Percentiles rank a stretch among this genome's conserved stretches.
Conservation (phyloP, 805 yeast species). For the Starmerella stigmatis region DNA sequence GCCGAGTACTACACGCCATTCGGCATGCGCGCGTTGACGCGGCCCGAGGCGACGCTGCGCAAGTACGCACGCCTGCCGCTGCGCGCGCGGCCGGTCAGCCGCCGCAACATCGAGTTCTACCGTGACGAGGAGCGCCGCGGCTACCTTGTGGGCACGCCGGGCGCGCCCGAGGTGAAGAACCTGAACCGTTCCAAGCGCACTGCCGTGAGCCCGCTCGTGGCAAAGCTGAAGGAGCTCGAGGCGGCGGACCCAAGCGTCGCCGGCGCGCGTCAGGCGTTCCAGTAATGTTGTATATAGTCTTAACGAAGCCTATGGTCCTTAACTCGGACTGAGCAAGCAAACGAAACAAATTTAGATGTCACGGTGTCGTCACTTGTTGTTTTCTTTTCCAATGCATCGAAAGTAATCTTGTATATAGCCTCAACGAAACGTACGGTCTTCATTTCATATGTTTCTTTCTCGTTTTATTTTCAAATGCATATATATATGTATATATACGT, state of each 20-base stretch:
- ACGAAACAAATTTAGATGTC: too few species aligned
- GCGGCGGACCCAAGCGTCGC: constrained; percentile 15
- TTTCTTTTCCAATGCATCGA: too few species aligned
- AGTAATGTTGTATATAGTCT: constrained; percentile 1
- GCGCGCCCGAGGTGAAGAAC: constrained; percentile 27
- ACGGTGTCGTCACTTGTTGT: too few species aligned
- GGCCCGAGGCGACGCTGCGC: constrained; percentile 58
- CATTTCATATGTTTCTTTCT: too few species aligned
- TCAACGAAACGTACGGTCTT: too few species aligned
- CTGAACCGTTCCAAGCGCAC: constrained; percentile 15
- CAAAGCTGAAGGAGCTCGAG: constrained; percentile 20
- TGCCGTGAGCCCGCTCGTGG: constrained; percentile 22
- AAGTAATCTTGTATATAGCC: too few species aligned
- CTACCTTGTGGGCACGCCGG: constrained; percentile 63
- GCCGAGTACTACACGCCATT: constrained; percentile 60
- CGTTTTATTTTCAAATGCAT: too few species aligned
- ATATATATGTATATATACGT: too few species aligned
- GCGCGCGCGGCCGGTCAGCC: constrained; percentile 73
- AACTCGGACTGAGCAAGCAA: too few species aligned
- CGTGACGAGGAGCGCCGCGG: constrained; percentile 65
- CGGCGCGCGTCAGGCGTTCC: constrained; percentile 19
- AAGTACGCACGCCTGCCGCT: constrained; percentile 74
- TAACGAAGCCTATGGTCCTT: not conserved
- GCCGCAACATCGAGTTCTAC: constrained; percentile 72
- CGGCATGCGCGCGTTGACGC: constrained; percentile 61